Conservation (phyloP, 106 monocot species). For the Acorus gramineus region DNA sequence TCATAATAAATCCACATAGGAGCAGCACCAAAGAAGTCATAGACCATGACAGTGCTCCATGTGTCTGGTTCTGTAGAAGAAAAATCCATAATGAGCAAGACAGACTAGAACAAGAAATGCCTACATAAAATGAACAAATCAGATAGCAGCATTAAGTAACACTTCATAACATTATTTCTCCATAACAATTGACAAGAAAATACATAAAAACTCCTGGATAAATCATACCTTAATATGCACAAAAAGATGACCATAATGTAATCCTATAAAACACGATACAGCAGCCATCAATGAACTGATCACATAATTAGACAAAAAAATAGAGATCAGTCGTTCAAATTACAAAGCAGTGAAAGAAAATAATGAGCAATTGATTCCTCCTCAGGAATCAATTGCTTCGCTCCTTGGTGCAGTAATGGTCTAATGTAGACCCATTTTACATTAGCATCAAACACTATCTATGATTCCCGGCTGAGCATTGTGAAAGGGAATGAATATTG, state of each 20-base stretch:
- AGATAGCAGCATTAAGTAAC: too few species aligned
- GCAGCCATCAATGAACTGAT: slow-evolving; percentile 82
- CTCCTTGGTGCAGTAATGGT: too few species aligned
- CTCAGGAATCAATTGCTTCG: too few species aligned
- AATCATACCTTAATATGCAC: slow-evolving; percentile 58
- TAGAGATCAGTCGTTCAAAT: not conserved
- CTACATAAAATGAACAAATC: too few species aligned
- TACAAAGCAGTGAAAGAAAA: not conserved
- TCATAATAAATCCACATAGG: slow-evolving; percentile 36
- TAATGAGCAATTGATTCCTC: too few species aligned
- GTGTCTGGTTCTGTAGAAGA: slow-evolving; percentile 32
- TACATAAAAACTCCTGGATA: not conserved
- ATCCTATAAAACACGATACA: slow-evolving; percentile 78
- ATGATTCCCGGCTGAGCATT: too few species aligned
- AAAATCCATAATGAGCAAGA: not conserved
- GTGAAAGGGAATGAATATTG: too few species aligned
- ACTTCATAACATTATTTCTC: too few species aligned
- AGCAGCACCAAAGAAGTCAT: slow-evolving; percentile 45
- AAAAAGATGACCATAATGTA: slow-evolving; percentile 76
- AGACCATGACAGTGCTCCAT: slow-evolving; percentile 53
- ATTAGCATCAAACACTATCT: too few species aligned
- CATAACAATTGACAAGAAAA: not conserved
- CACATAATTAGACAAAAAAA: not conserved
- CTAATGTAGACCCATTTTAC: too few species aligned
- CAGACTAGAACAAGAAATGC: too few species aligned